Percentiles rank a stretch among this genome's conserved stretches.
Evolutionary conservation across 495 filamentous ascomycete species (phyloP).

Genomic region (Aspergillus coremiiformis): DNA sequence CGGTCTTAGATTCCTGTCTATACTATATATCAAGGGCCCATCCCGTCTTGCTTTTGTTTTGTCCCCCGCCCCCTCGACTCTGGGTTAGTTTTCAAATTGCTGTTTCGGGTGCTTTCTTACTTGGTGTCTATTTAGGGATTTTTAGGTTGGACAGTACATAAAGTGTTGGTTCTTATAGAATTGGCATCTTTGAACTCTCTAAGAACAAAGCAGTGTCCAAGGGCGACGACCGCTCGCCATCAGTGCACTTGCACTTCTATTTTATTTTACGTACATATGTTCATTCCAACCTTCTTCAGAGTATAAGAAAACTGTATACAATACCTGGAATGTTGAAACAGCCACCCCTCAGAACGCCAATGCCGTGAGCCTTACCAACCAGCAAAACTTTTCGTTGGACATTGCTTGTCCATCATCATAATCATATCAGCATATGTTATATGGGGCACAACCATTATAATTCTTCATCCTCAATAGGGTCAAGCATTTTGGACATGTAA

Average conservation of each 20-base stretch:
- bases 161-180: slow-evolving; percentile 4
- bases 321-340: not conserved
- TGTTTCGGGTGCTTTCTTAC: not conserved
- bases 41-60: not conserved
- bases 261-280: not conserved
- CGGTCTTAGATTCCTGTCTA: not conserved
- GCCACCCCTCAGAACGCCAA: not conserved
- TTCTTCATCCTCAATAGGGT: slow-evolving; percentile 40
- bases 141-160: slow-evolving; percentile 9
- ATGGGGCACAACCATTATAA: not conserved
- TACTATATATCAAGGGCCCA: not conserved
- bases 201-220: no score
- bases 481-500: slow-evolving; percentile 73
- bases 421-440: slow-evolving; percentile 6
- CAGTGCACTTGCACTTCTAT: not conserved
- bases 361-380: not conserved
- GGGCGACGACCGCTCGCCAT: not conserved
- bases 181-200: not conserved
- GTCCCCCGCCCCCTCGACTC: no score
- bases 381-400: slow-evolving; percentile 4
- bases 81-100: not conserved
- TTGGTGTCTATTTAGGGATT: not conserved
- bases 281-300: not conserved
- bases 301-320: not conserved
- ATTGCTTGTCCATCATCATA: slow-evolving; percentile 4